Evolutionary conservation across 805 yeast genomes (phyloP).

Genomic region (Pichia eremophila): DNA sequence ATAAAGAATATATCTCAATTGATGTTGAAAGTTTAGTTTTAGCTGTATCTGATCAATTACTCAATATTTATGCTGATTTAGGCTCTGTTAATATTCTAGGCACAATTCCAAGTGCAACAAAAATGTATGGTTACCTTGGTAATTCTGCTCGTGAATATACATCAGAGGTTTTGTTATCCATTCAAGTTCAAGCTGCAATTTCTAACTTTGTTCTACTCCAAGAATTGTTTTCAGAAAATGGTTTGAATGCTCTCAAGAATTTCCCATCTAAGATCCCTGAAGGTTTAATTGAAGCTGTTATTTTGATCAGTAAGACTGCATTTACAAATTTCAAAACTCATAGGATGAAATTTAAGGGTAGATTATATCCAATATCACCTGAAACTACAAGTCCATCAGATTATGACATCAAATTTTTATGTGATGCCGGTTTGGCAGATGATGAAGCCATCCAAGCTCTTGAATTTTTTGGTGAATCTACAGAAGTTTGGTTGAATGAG

Average conservation of each 20-base stretch:
- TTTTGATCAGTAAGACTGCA: conserved; percentile 35
- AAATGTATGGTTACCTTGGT: conserved; percentile 32
- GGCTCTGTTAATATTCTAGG: conserved; percentile 28
- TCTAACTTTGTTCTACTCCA: conserved; percentile 32
- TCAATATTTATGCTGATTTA: conserved; percentile 35
- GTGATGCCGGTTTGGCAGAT: conserved; percentile 23
- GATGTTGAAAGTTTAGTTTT: conserved; percentile 18
- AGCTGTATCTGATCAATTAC: conserved; percentile 19
- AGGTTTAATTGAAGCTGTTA: conserved; percentile 35
- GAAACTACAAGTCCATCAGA: conserved; percentile 34
- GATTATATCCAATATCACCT: conserved; percentile 29
- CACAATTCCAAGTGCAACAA: conserved; percentile 25
- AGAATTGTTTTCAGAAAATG: conserved; percentile 24
- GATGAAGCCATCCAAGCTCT: conserved; percentile 24
- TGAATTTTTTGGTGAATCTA: conserved; percentile 14
- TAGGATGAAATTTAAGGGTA: conserved; percentile 27
- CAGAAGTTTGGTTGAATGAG: conserved; percentile 12
- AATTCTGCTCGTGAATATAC: conserved; percentile 17
- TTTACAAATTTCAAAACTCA: conserved; percentile 30
- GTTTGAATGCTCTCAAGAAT: conserved; percentile 14
- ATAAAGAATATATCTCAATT: conserved; percentile 19
- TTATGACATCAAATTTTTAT: conserved; percentile 26
- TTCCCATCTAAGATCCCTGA: conserved; percentile 25
- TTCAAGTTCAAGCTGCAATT: conserved; percentile 31
- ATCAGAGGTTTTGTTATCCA: conserved; percentile 19